A percentile compares a stretch with the other conserved stretches of the same genome.
These are phyloP conservation scores for Terana coerulea DNA, from an alignment of 768 basidiomycete genomes.

Conservation along the genomic window DNA sequence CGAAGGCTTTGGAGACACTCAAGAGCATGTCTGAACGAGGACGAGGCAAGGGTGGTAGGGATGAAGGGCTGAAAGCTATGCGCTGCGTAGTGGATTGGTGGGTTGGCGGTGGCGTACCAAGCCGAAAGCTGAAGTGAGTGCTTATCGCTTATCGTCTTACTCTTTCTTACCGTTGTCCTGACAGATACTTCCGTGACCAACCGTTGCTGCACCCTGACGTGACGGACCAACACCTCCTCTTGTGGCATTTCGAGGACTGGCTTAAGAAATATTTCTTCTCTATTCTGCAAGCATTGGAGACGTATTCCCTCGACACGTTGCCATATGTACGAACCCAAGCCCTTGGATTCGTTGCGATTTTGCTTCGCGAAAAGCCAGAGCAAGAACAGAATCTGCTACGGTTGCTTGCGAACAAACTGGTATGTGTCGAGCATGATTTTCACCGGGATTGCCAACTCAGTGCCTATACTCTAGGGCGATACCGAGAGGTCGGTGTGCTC, in stretches of 20 bases:
- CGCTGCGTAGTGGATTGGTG: constrained; percentile 97
- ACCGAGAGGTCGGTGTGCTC: constrained; percentile 84
- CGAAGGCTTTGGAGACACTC: constrained; percentile 72
- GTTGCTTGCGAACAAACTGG: constrained; percentile 92
- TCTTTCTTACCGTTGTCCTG: not conserved
- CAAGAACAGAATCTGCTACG: constrained; percentile 96
- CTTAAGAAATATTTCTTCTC: constrained; percentile 97
- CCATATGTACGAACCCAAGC: constrained; percentile 86
- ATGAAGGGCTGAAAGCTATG: constrained; percentile 86
- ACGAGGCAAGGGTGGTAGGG: constrained; percentile 84
- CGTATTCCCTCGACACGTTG: constrained; percentile 78
- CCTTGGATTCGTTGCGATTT: constrained; percentile 69
- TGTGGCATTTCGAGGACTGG: constrained; percentile 97
- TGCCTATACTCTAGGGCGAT: constrained; percentile 69
- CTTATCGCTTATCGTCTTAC: not conserved
- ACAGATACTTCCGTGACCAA: constrained; percentile 90
- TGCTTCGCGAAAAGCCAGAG: constrained; percentile 88
- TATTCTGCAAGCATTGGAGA: constrained; percentile 87
- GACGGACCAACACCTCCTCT: constrained; percentile 68
- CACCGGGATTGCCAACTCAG: too few species aligned
- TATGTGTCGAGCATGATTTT: constrained; percentile 41
- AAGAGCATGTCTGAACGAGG: constrained; percentile 73
- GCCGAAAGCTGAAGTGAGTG: constrained; percentile 79
- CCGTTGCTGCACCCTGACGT: constrained; percentile 58
- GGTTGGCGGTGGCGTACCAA: constrained; percentile 89